Percentiles rank a stretch among this genome's conserved stretches.
These are phyloP conservation scores for Melanopsichium pennsylvanicum DNA, from an alignment of 1,284 basidiomycete species.

Conservation along the genomic window DNA sequence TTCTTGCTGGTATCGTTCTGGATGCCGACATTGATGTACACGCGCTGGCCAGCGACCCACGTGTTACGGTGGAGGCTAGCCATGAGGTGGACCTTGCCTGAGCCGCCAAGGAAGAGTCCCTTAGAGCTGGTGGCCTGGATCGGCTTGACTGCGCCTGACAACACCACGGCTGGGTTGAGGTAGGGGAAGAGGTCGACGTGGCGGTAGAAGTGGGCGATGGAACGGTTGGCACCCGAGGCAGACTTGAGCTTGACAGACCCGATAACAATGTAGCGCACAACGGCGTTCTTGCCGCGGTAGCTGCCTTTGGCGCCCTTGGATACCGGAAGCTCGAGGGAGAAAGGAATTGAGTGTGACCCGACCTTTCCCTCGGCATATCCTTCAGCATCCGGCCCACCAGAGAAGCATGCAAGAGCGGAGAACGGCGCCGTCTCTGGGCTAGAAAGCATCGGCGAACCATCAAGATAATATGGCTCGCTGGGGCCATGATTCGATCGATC, in stretches of 20 bases:
- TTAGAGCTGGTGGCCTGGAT: conserved; percentile 73
- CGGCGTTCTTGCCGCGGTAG: conserved; percentile 72
- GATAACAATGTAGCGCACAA: conserved; percentile 85
- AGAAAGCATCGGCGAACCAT: conserved; percentile 54
- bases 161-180: conserved; percentile 74
- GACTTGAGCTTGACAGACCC: conserved; percentile 84
- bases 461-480: conserved; percentile 59
- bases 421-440: conserved; percentile 68
- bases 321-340: conserved; percentile 78
- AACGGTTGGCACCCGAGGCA: conserved; percentile 69
- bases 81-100: conserved; percentile 76
- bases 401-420: conserved; percentile 69
- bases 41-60: conserved; percentile 87
- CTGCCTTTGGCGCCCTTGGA: conserved; percentile 78
- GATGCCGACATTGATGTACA: conserved; percentile 77
- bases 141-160: conserved; percentile 74
- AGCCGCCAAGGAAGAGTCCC: conserved; percentile 72
- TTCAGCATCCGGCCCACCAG: conserved; percentile 72
- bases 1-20: conserved; percentile 73
- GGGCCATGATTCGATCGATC: conserved; percentile 53
- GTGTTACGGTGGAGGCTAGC: conserved; percentile 77
- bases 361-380: conserved; percentile 72
- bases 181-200: conserved; percentile 83
- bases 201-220: conserved; percentile 91
- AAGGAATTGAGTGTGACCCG: conserved; percentile 79